Conservation (phyloP, 1,284 basidiomycete species). For the Ceratobasidium sp. region DNA sequence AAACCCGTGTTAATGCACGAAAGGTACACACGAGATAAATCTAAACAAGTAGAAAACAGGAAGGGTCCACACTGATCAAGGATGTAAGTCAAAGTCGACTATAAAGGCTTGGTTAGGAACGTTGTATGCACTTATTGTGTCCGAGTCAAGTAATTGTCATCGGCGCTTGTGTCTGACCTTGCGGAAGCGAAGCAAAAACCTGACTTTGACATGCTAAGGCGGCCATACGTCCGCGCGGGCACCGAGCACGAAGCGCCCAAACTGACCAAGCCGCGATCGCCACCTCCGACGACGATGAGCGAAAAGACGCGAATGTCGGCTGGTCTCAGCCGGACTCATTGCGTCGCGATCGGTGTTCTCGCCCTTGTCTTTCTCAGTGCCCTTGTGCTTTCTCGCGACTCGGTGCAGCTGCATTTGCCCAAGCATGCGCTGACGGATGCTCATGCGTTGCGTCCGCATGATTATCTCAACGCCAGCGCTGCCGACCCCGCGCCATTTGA, state of each 20-base stretch:
- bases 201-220: conserved; percentile 35
- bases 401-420: conserved; percentile 64
- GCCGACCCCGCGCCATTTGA: conserved; percentile 76
- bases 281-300: background rate
- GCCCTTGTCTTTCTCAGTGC: conserved; percentile 69
- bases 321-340: conserved; percentile 63
- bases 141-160: background rate
- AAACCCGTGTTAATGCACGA: no score
- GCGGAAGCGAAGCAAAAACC: conserved; percentile 34
- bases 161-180: conserved; percentile 3
- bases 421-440: conserved; percentile 51
- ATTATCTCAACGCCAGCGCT: conserved; percentile 54
- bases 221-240: conserved; percentile 30
- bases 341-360: conserved; percentile 64
- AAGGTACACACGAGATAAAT: no score
- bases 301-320: conserved; percentile 15
- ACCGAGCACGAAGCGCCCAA: conserved; percentile 26
- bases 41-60: no score
- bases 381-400: conserved; percentile 63
- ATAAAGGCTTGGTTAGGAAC: no score
- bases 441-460: conserved; percentile 48
- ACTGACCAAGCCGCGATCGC: background rate
- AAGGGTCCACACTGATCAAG: no score
- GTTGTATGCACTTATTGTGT: background rate
- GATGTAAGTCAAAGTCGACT: no score